phyloP scores from a whole-genome alignment of 768 basidiomycete genomes.

The Xanthoconium purpureum region DNA sequence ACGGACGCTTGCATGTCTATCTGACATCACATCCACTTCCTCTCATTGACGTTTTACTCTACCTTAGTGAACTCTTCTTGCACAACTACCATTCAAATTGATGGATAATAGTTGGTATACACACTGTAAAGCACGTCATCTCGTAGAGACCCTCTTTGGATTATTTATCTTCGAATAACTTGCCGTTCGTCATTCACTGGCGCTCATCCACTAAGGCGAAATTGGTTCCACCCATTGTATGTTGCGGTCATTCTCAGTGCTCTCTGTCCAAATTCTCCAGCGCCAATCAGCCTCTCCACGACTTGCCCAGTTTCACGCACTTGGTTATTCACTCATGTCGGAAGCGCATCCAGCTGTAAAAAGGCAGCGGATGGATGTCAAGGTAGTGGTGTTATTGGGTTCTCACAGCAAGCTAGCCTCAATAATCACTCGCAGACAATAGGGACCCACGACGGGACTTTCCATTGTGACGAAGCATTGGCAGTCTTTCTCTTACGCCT shows the following conservation, averaged over 20 bases:
- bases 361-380: slow-evolving; percentile 44
- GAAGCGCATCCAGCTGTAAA: slow-evolving; percentile 33
- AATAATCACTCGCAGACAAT: slow-evolving; percentile 52
- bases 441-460: slow-evolving; percentile 93
- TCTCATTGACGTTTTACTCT: slow-evolving; percentile 29
- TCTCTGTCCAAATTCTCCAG: background rate
- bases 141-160: slow-evolving; percentile 17
- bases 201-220: background rate
- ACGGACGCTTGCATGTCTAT: slow-evolving; percentile 21
- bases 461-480: slow-evolving; percentile 96
- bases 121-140: slow-evolving; percentile 21
- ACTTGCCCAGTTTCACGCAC: background rate
- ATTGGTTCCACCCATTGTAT: background rate
- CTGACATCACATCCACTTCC: slow-evolving; percentile 17
- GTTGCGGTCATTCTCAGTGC: background rate
- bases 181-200: background rate
- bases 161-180: background rate
- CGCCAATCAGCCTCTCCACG: background rate
- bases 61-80: slow-evolving; percentile 20
- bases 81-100: slow-evolving; percentile 12
- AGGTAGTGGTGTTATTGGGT: slow-evolving; percentile 24
- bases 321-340: slow-evolving; percentile 14
- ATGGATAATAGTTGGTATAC: slow-evolving; percentile 22
- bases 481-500: slow-evolving; percentile 86
- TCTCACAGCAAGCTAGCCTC: background rate